Evolutionary conservation across 2,329 filamentous ascomycete species (phyloP).

Genomic region (Trichophyton verrucosum): DNA sequence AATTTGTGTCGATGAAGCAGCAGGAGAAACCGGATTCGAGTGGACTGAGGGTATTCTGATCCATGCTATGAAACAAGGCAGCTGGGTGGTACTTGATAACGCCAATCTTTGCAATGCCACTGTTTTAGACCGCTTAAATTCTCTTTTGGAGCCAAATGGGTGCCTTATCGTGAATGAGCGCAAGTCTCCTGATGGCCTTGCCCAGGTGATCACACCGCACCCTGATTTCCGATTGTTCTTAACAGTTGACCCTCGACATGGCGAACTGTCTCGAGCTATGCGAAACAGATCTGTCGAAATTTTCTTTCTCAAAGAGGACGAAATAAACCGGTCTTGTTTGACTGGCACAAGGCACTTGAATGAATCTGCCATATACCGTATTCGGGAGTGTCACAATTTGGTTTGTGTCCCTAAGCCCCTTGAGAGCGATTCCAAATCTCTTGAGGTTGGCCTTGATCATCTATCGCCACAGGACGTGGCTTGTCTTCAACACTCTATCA

Average conservation of each 20-base stretch:
- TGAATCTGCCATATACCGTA: slow-evolving; percentile 30
- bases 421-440: slow-evolving; percentile 12
- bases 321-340: slow-evolving; percentile 9
- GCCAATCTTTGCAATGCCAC: slow-evolving; percentile 94
- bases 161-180: slow-evolving; percentile 88
- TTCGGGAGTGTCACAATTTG: slow-evolving; percentile 25
- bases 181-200: slow-evolving; percentile 66
- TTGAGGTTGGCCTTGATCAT: slow-evolving; percentile 28
- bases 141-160: slow-evolving; percentile 80
- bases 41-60: slow-evolving; percentile 93
- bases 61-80: slow-evolving; percentile 68
- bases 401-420: slow-evolving; percentile 10
- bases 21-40: slow-evolving; percentile 73
- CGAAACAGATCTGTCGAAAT: slow-evolving; percentile 88
- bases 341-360: slow-evolving; percentile 25
- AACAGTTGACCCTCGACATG: slow-evolving; percentile 82
- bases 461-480: slow-evolving; percentile 24
- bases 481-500: slow-evolving; percentile 22
- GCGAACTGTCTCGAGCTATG: slow-evolving; percentile 92
- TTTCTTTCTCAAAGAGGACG: slow-evolving; percentile 46
- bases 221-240: slow-evolving; percentile 82
- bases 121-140: slow-evolving; percentile 88
- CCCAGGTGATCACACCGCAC: slow-evolving; percentile 69
- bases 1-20: slow-evolving; percentile 43
- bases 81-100: slow-evolving; percentile 93